Base-by-base conservation (phyloP, 495 filamentous ascomycete genomes). In the Penicillium silybi region DNA sequence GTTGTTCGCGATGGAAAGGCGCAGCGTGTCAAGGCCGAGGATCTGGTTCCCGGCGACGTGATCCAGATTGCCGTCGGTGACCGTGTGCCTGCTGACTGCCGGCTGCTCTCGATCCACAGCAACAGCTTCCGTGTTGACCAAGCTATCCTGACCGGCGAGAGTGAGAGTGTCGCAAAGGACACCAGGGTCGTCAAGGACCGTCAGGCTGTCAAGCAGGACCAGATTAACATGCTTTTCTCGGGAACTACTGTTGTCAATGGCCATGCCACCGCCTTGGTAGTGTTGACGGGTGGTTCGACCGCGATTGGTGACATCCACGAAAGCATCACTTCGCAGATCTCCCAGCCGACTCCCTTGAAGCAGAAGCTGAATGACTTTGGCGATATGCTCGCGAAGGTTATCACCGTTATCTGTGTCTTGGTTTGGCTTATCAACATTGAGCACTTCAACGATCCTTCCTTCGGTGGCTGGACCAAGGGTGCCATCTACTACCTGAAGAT, bases 401-500 rank as follows among this genome's bases (percentile, higher is more conserved):
- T 99, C 55, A 96, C 90, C 5, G 84, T 92, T 51, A 99, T 99
- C 60, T 99, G 95, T 71, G 70, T 97, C 54, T 71, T 95, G 41
- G 95, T 99, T 49, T 99, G 95, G 95, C 74, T 97, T 41, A 99
- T 99, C 78, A 99, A 99, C 74, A 87, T 96, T 54, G 85, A 86
- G 53, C 88, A 99, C 71, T 99, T 99, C 79, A 92, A 84, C 63
- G 95, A 99, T 64, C 89, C 89, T 18, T 83, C 87, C 46, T 92
- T 96, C 66, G 92, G 91, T 51, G 87, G 86, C 62, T 97, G 91
- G 91, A 85, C 90, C 44, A 97, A 97, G 76, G 95, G 95, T 50
- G 95, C 95, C 45, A 97, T 99, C 58, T 99, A 99, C 78, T 99
- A 99, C 70, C 81, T 99, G 56, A 99, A 99, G 81, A 99, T 99